Base-by-base conservation (phyloP, 192 early-diverging fungal genomes). In the Obelidium mucronatum region DNA sequence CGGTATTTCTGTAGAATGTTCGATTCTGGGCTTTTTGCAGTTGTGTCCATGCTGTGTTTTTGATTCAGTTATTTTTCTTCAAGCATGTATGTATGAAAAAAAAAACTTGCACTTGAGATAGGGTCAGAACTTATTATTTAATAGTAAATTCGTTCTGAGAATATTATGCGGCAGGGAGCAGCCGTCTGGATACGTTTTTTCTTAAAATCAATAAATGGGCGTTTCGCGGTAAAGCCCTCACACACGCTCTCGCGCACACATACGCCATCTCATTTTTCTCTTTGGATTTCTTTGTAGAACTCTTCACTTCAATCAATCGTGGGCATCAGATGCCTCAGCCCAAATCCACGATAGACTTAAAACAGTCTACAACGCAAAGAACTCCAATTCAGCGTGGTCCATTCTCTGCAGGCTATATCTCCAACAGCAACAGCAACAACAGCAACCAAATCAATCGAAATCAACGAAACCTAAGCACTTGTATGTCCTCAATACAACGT, bases 1-100 rank as follows among this genome's bases (percentile, higher is more conserved):
- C 72, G 72, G 40, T 74, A 74, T 28, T 63, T 37, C 31, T 74
- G 72, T 33, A 74, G 60, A 26, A 74, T 35, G 11, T 24, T 8
- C 30, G 11, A 11, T 22, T 26, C 55, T 11, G 26, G 8, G 55
- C 44, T 48, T 6, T 48, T 19, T 48, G 8, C 44, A 19, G 44
- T 19, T 6, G 44, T 15, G 44, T 48, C 44, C 11, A n/a, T n/a
- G n/a, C n/a, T n/a, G n/a, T n/a, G n/a, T n/a, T n/a, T n/a, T n/a
- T n/a, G n/a, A n/a, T n/a, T n/a, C n/a, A n/a, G n/a, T n/a, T n/a
- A n/a, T n/a, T n/a, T n/a, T n/a, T n/a, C n/a, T n/a, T n/a, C n/a
- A n/a, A n/a, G n/a, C n/a, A n/a, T n/a, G n/a, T n/a, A n/a, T n/a
- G n/a, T n/a, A n/a, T n/a, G n/a, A n/a, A n/a, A n/a, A n/a, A n/a